Evolutionary conservation across 192 early-diverging fungal species (phyloP), one percentile per base, ranked within the genome.

Genomic region (Coemansia sp.): DNA sequence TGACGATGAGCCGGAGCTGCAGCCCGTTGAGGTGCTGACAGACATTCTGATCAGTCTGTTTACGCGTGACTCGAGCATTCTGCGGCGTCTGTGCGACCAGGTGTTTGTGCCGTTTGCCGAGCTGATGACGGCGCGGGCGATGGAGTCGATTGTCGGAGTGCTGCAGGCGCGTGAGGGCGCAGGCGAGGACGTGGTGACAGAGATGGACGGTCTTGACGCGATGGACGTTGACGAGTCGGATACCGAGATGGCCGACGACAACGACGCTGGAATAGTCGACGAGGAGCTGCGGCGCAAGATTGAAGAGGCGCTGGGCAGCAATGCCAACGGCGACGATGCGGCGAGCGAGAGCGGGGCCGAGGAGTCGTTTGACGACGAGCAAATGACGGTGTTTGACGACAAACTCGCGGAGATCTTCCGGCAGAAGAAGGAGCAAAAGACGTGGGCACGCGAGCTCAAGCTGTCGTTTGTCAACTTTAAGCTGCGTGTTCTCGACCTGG

Each of bases 371-470:
- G 87, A 87, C 58, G 93, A 95, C 64, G 92, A 95, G 58, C 84
- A 91, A 67, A 95, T 95, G 93, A 87, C 83, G 64, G 87, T 83
- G 21, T 96, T 94, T 79, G 96, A 98, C 74, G 87, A 88, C 48
- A 96, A 98, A 73, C 79, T 98, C 50, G 88, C 89, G 8, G 96
- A 96, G 68, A 94, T 98, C 57, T 98, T 98, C 75, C 82, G 79
- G 39, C 87, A 94, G 61, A 86, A 87, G 72, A 92, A 93, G 84
- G 75, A 88, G 57, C 77, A 87, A 47, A 94, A 94, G 84, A 68
- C 64, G 7, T 89, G 87, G n/a, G 87, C 88, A 64, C 93, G 92
- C 86, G 90, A 93, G 54, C 70, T 88, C 29, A 91, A 94, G 70
- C 82, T 91, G 59, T 87, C 86, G 55, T 75, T 96, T 19, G 78